phyloP scores from a whole-genome alignment of 2,329 filamentous ascomycete species.

The Cladosporium austrohemisphaericum region DNA sequence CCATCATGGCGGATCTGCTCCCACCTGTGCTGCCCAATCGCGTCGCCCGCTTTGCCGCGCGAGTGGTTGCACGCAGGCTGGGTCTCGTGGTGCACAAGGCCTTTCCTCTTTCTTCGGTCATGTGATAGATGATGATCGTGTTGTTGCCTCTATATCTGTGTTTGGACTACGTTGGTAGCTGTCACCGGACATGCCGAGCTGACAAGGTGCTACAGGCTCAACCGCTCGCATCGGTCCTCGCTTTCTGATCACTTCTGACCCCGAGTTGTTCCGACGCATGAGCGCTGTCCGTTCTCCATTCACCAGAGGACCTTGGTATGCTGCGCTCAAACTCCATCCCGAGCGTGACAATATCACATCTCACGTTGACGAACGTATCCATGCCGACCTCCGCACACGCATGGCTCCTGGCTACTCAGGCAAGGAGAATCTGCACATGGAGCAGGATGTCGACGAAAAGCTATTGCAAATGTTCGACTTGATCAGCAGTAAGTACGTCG shows the following conservation, averaged over 20 bases:
- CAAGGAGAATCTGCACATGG: constrained; percentile 37
- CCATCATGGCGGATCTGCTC: too few species aligned
- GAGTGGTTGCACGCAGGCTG: not conserved
- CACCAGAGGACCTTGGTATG: constrained; percentile 36
- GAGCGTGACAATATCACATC: constrained; percentile 40
- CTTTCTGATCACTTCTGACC: constrained; percentile 37
- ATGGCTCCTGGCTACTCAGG: constrained; percentile 40
- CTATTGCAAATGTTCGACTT: constrained; percentile 34
- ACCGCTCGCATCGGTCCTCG: constrained; percentile 36
- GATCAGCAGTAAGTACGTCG: constrained; percentile 34
- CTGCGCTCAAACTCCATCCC: constrained; percentile 37
- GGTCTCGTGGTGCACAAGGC: constrained; percentile 5
- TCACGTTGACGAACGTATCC: constrained; percentile 36
- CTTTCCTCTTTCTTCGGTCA: too few species aligned
- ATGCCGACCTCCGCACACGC: constrained; percentile 35
- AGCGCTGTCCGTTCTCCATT: constrained; percentile 37
- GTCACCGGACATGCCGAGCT: constrained; percentile 6
- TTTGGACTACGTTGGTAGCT: not conserved
- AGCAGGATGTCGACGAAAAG: constrained; percentile 36
- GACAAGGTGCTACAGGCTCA: constrained; percentile 28
- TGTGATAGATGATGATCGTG: not conserved
- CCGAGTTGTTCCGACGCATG: constrained; percentile 37
- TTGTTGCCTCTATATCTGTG: constrained; percentile 2
- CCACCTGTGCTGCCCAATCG: not conserved
- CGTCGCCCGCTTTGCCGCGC: not conserved